Conservation (phyloP, 192 early-diverging fungal species). For the Endogone sp. region DNA sequence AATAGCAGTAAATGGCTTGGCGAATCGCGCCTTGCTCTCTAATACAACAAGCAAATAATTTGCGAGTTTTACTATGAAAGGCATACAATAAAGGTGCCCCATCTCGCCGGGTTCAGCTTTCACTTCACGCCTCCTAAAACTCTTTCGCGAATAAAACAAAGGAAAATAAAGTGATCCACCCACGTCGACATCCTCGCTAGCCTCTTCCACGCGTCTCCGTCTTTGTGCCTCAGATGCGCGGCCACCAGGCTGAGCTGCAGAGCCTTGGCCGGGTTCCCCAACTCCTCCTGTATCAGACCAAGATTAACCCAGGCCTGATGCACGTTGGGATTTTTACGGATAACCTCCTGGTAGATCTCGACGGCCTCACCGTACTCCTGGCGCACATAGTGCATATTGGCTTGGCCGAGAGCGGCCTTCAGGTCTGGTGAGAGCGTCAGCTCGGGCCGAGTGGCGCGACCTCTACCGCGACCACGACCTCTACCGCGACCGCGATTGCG, state of each 20-base stretch:
- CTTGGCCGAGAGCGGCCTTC: constrained; percentile 54
- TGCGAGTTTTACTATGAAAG: too few relatives aligned
- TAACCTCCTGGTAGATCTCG: constrained; percentile 71
- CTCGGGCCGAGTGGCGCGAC: background rate
- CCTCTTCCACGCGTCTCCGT: constrained; percentile 77
- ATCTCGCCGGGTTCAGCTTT: too few relatives aligned
- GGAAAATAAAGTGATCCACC: too few relatives aligned
- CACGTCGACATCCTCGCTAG: constrained; percentile 72
- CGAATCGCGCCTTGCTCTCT: constrained; percentile 59
- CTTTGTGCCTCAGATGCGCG: constrained; percentile 76
- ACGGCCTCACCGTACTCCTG: constrained; percentile 69
- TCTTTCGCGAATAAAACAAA: too few relatives aligned
- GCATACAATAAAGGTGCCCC: too few relatives aligned
- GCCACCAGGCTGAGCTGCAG: constrained; percentile 82
- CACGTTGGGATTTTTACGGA: constrained; percentile 65
- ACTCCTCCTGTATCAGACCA: constrained; percentile 86
- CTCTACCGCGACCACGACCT: too few relatives aligned
- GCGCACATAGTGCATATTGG: constrained; percentile 70
- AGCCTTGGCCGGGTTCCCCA: constrained; percentile 69
- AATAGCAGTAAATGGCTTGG: constrained; percentile 84
- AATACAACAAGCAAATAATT: background rate
- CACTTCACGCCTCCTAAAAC: background rate
- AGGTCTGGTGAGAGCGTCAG: background rate
- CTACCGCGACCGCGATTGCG: too few relatives aligned
- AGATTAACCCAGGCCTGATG: constrained; percentile 85